Percentiles rank a stretch among this genome's conserved stretches.
phyloP scores from a whole-genome alignment of 2,329 filamentous ascomycete genomes.

The Pestalotiopsis sp. region DNA sequence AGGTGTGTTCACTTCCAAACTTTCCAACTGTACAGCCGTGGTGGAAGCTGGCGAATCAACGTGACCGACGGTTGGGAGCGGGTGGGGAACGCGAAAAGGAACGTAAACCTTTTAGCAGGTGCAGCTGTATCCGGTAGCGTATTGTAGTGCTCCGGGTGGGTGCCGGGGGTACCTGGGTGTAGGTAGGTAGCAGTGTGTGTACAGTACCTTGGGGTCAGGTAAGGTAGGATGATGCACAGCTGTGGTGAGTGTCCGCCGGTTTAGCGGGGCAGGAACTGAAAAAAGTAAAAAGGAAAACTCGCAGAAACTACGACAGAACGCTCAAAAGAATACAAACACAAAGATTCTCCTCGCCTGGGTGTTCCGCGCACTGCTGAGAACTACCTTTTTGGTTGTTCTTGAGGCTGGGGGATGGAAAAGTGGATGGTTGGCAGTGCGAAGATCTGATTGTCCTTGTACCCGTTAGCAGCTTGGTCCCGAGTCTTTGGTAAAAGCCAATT shows the following conservation, averaged over 20 bases:
- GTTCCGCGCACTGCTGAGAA: neutral
- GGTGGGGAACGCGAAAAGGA: constrained; percentile 8
- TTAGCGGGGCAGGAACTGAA: neutral
- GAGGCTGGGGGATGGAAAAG: neutral
- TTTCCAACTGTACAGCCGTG: constrained; percentile 4
- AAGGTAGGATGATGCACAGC: neutral
- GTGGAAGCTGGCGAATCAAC: constrained; percentile 7
- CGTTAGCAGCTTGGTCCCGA: neutral
- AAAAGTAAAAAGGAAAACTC: neutral
- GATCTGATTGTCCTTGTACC: neutral
- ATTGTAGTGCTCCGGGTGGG: neutral
- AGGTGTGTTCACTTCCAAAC: constrained; percentile 11
- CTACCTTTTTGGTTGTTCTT: neutral
- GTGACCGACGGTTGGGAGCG: neutral
- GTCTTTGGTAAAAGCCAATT: neutral
- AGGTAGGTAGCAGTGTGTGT: neutral
- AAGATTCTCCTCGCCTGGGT: neutral
- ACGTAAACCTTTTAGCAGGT: neutral
- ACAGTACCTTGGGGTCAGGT: neutral
- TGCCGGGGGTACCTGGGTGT: no score
- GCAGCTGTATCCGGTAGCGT: neutral
- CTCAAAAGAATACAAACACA: neutral
- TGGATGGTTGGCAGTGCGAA: neutral
- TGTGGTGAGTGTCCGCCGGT: neutral
- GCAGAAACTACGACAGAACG: neutral